phyloP scores from a whole-genome alignment of 495 filamentous ascomycete species.

The Annulohypoxylon maeteangense region DNA sequence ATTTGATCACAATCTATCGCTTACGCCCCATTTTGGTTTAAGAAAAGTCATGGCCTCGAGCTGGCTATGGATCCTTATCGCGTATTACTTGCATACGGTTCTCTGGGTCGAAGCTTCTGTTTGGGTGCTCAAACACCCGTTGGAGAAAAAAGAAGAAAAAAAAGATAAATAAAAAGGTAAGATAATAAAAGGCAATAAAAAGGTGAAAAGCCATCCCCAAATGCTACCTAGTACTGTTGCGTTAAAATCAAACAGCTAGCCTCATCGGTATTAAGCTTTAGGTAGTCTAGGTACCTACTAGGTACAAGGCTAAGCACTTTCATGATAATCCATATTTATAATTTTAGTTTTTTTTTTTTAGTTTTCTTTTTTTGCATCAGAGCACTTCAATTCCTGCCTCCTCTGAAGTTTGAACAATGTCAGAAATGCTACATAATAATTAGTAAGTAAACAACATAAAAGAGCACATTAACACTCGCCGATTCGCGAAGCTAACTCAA shows the following conservation, averaged over 20 bases:
- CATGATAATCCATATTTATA: too few relatives aligned
- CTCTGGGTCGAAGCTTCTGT: not conserved
- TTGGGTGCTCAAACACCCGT: not conserved
- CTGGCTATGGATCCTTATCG: not conserved
- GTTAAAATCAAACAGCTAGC: not conserved
- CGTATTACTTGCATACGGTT: conserved; percentile 12
- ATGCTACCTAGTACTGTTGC: not conserved
- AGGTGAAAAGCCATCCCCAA: not conserved
- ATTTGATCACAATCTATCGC: not conserved
- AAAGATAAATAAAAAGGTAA: not conserved
- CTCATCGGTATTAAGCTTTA: not conserved
- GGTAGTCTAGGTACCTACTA: too few relatives aligned
- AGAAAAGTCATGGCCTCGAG: not conserved
- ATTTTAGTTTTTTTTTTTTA: too few relatives aligned
- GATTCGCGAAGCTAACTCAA: too few relatives aligned
- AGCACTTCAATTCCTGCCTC: too few relatives aligned
- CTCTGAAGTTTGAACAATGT: too few relatives aligned
- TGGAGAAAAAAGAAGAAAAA: not conserved
- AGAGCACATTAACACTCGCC: too few relatives aligned
- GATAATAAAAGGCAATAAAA: not conserved
- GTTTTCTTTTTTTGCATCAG: too few relatives aligned
- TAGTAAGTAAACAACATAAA: too few relatives aligned
- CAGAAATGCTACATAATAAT: too few relatives aligned
- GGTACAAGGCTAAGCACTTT: too few relatives aligned
- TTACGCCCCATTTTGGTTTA: conserved; percentile 1